Base-by-base conservation (phyloP, 2,329 filamentous ascomycete genomes). In the Pyricularia pennisetigena region DNA sequence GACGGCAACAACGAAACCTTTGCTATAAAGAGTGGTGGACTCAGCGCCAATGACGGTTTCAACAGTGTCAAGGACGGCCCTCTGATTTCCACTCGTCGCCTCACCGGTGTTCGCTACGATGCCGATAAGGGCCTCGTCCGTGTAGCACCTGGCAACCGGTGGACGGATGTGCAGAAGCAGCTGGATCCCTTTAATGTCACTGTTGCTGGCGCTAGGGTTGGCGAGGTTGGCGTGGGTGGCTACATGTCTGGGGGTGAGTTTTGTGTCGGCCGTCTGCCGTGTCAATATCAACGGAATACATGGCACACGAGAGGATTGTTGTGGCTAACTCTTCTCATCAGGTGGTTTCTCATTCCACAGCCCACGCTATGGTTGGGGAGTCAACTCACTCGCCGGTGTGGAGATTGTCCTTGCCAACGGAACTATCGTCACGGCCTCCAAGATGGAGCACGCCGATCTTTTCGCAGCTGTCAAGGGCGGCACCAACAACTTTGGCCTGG, bases 141-240 rank as follows among this genome's bases (percentile, higher is more conserved):
- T 0, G 82, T 80, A 23, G 80, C 82, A 68, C 83, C 85, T 26
- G 85, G 86, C 8, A 80, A 81, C 62, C 73, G 79, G 2, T 87
- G 85, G 84, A 78, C 76, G 68, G 82, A 87, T 72, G 81, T 88
- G 12, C 85, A 88, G 71, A 75, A 78, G 8, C 81, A 81, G 0
- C 81, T 82, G 0, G 83, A 78, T 67, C 75, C 80, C 64, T 76
- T 85, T 71, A 80, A 80, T 0, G 79, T 89, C 2, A 86, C 85
- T 2, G 85, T 85, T 1, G 84, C 88, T 0, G 86, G 86, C 9
- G 87, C 87, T 3, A 88, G 86, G 0, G 85, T 89, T 12, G 85
- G 85, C 64, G 85, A 88, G 70, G 89, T 86, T 1, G 87, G 87
- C 5, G 83, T 89, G 6, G 86, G 85, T 2, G 87, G 85, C 0